A percentile compares a stretch with the other conserved stretches of the same genome.
phyloP scores from a whole-genome alignment of 2,329 filamentous ascomycete genomes.

The Epichloe bromicola region DNA sequence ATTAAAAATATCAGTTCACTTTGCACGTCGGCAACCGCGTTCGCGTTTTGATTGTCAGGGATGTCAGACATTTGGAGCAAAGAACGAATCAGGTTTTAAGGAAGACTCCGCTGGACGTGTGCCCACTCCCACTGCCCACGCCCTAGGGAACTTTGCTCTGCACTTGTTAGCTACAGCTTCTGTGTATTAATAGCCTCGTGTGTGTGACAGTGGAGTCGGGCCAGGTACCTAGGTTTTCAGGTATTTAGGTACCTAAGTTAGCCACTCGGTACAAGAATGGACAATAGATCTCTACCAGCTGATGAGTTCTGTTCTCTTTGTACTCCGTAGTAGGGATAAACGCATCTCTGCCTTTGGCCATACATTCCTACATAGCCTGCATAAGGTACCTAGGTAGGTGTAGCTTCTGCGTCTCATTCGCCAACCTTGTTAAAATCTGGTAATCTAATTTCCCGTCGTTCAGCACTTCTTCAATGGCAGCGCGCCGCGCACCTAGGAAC shows the following conservation, averaged over 20 bases:
- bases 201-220: no score
- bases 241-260: not conserved
- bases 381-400: not conserved
- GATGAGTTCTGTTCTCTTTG: not conserved
- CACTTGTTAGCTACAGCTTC: no score
- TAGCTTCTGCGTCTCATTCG: not conserved
- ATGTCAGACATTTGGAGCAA: slow-evolving; percentile 1
- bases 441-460: not conserved
- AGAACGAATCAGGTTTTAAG: not conserved
- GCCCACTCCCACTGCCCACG: no score
- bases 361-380: not conserved
- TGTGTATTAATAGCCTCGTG: no score
- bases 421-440: not conserved
- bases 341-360: not conserved
- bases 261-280: not conserved
- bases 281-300: not conserved
- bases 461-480: not conserved
- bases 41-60: slow-evolving; percentile 15
- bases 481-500: not conserved
- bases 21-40: slow-evolving; percentile 13
- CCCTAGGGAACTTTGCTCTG: no score
- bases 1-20: slow-evolving; percentile 6
- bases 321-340: not conserved
- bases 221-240: no score
- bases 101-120: not conserved